Evolutionary conservation across 805 yeast species (phyloP).

Genomic region (Soucietia sequanensis): DNA sequence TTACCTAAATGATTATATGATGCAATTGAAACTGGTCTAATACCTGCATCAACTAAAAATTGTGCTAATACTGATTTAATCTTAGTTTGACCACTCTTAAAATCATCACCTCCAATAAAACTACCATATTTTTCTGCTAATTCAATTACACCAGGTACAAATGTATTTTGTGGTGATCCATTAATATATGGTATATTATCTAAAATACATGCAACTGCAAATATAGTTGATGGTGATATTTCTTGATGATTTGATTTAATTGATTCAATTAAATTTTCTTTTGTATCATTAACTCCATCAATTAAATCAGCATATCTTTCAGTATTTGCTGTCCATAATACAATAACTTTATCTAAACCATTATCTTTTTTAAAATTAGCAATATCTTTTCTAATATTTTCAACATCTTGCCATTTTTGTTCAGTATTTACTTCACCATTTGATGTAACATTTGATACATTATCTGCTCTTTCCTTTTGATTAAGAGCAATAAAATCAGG

Average conservation of each 20-base stretch:
- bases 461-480: slow-evolving; percentile 90
- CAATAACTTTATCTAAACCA: slow-evolving; percentile 79
- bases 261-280: slow-evolving; percentile 71
- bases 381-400: slow-evolving; percentile 81
- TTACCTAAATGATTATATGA: slow-evolving; percentile 96
- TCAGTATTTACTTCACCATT: slow-evolving; percentile 50
- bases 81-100: slow-evolving; percentile 96
- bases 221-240: slow-evolving; percentile 88
- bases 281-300: slow-evolving; percentile 83
- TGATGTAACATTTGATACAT: slow-evolving; percentile 61
- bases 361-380: slow-evolving; percentile 70
- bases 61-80: slow-evolving; percentile 95
- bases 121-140: slow-evolving; percentile 74
- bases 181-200: slow-evolving; percentile 89
- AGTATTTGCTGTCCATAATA: slow-evolving; percentile 96
- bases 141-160: slow-evolving; percentile 92
- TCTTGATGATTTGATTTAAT: slow-evolving; percentile 80
- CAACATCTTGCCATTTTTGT: slow-evolving; percentile 88
- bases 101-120: slow-evolving; percentile 95
- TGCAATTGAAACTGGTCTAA: slow-evolving; percentile 90
- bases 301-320: slow-evolving; percentile 84
- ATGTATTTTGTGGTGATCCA: slow-evolving; percentile 97
- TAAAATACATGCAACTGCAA: slow-evolving; percentile 89
- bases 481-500: slow-evolving; percentile 97
- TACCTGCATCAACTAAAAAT: slow-evolving; percentile 95